These are phyloP conservation scores for Naganishia cerealis DNA, from an alignment of 1,284 basidiomycete genomes.

Conservation along the genomic window DNA sequence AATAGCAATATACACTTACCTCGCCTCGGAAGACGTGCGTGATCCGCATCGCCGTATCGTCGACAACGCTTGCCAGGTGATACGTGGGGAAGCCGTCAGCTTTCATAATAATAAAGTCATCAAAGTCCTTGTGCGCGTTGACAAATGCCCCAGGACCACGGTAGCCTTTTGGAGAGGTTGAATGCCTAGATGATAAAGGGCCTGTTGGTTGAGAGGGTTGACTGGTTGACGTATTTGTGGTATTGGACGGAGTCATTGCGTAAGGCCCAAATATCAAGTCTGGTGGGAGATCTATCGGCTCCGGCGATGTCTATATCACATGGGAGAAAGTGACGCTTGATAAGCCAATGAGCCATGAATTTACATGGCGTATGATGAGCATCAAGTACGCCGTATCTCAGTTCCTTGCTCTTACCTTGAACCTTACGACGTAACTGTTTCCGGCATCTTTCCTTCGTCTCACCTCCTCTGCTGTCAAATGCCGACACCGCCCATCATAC, in stretches of 20 bases:
- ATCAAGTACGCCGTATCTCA: neutral
- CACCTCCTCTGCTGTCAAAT: constrained; percentile 81
- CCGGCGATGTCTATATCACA: constrained; percentile 16
- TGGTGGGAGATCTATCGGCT: constrained; percentile 34
- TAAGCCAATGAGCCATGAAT: neutral
- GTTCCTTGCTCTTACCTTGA: constrained; percentile 65
- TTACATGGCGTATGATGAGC: neutral
- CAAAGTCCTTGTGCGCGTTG: constrained; percentile 58
- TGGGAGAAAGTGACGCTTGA: neutral
- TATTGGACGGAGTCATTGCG: constrained; percentile 46
- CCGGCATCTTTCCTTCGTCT: constrained; percentile 70
- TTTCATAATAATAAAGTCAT: constrained; percentile 91
- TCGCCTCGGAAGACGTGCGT: constrained; percentile 94
- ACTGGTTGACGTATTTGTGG: neutral
- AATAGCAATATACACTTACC: constrained; percentile 55
- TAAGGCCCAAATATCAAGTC: constrained; percentile 40
- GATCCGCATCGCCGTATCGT: constrained; percentile 93
- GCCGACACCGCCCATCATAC: constrained; percentile 82
- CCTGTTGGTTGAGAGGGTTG: neutral
- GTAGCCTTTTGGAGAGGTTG: constrained; percentile 14
- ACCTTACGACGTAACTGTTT: constrained; percentile 75
- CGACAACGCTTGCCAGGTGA: constrained; percentile 91
- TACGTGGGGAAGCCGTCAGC: constrained; percentile 93
- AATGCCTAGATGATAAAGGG: constrained; percentile 10
- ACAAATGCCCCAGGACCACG: constrained; percentile 20